Base-by-base conservation (phyloP, 768 basidiomycete species). In the Mycena floridula region DNA sequence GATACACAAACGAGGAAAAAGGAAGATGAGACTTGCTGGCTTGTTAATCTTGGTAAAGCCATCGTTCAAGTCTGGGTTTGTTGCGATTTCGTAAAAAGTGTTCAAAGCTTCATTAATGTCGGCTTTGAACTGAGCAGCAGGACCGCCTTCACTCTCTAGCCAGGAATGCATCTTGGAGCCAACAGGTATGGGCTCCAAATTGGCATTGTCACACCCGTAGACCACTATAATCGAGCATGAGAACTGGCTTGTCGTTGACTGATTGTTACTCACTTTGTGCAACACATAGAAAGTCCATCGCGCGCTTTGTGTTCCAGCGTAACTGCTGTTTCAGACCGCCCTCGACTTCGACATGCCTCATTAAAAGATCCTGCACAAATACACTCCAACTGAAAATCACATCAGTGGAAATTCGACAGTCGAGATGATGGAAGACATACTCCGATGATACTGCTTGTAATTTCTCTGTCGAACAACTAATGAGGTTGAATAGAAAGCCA, bases 251-350 rank as follows among this genome's bases (percentile, higher is more conserved):
- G 21, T 42, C 40, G 3, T 42, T 15, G 3, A 26, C 21, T 25
- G 25, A 47, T 81, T 76, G 51, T 82, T 85, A 53, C 79, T 85
- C 73, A 54, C 89, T 63, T 40, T 79, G 77, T 0, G 85, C 83
- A 25, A 91, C 64, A 48, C 79, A 77, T 53, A 87, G 83, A 63
- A 86, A 92, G 56, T 85, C 79, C 24, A 81, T 76, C n/a, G 80
- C 87, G 20, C 86, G 79, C 48, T 66, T 77, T 20, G 70, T 76
- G 41, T 87, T 81, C 72, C 82, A 83, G 37, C 74, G 60, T 38
- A 91, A 67, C 30, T 69, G 62, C 25, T 67, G 55, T 1, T 69
- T 65, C 16, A 92, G 71, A 15, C 85, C 86, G 12, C 68, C 74
- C 0, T 82, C 76, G 12, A 68, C 62, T n/a, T 66, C 58, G 40